A percentile compares a stretch with the other conserved stretches of the same genome.
Conservation (phyloP, 345 rosid species). For the Citrus trifoliata region DNA sequence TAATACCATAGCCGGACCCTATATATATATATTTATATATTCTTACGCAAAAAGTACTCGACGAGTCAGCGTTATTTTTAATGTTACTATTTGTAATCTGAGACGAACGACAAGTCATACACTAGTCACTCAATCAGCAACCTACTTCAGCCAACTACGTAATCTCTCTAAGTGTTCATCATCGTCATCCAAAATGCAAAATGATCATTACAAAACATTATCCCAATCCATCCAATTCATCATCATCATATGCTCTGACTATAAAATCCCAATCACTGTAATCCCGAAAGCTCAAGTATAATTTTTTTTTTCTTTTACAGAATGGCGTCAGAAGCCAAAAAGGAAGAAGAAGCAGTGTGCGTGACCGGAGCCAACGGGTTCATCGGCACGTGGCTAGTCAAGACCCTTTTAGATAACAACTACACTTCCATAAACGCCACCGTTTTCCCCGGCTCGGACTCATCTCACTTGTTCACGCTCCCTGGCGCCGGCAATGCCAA, state of each 20-base stretch:
- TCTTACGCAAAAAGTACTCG: too few species aligned
- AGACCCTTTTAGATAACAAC: constrained; percentile 46
- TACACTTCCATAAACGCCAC: constrained; percentile 65
- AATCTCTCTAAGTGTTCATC: not conserved
- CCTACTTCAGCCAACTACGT: not conserved
- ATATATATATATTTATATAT: too few species aligned
- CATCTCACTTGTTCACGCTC: constrained; percentile 48
- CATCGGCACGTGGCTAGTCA: constrained; percentile 76
- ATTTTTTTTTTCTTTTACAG: not conserved
- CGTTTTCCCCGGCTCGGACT: constrained; percentile 58
- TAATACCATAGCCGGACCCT: too few species aligned
- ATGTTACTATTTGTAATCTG: too few species aligned
- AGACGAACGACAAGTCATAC: too few species aligned
- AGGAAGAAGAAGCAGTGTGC: constrained; percentile 48
- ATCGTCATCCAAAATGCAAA: not conserved
- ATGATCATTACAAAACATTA: not conserved
- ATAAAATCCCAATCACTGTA: not conserved
- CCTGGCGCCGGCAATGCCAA: constrained; percentile 25
- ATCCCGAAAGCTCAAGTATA: not conserved
- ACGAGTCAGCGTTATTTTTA: too few species aligned
- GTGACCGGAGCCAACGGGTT: constrained; percentile 89
- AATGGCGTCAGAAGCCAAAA: not conserved
- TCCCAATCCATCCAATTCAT: not conserved
- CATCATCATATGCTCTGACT: not conserved
- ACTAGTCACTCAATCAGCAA: too few species aligned